Evolutionary conservation across 768 basidiomycete genomes (phyloP), one percentile per base, ranked within the genome.

Genomic region (Pholiota conissans): DNA sequence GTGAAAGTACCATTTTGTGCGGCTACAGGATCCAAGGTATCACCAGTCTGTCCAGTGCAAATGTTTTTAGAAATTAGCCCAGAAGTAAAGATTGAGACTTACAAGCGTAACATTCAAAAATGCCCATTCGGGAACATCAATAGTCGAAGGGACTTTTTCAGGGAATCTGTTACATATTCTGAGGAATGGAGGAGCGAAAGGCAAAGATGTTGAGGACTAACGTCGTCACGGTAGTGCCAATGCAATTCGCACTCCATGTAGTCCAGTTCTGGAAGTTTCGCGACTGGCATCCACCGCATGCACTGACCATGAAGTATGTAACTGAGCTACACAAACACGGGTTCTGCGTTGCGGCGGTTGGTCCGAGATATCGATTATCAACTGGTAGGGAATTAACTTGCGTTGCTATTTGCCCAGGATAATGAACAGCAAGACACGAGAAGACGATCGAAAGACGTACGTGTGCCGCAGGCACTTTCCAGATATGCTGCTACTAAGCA

Each of bases 201-300:
- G n/a, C 29, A 18, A 5, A 29, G 16, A 20, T 11, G 22, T 16
- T 45, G n/a, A 11, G 27, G 26, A 59, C 72, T 51, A 56, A 78
- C 78, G 63, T 66, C 35, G 66, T 58, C 14, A 64, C 61, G 54
- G 77, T 74, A 67, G 63, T 71, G 66, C 49, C 45, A 14, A 60
- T 32, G 61, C 79, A 79, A 52, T 77, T 74, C 18, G 61, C 22
- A 6, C 68, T 68, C 78, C 76, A 80, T 27, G 68, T 67, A 49
- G 57, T 67, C 71, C 68, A 84, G 65, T 66, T 73, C 61, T 56
- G 62, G 59, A 69, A 80, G 0, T 64, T 68, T n/a, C 76, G 74
- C 26, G 69, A 69, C 66, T 89, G 87, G 62, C 87, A 89, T 28
- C 71, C 72, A 27, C 77, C 84, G 61, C 87, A 89, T 0, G 86